Conservation (phyloP, 352 stramenopile species). For the Hyaloperonospora arabidopsidis region DNA sequence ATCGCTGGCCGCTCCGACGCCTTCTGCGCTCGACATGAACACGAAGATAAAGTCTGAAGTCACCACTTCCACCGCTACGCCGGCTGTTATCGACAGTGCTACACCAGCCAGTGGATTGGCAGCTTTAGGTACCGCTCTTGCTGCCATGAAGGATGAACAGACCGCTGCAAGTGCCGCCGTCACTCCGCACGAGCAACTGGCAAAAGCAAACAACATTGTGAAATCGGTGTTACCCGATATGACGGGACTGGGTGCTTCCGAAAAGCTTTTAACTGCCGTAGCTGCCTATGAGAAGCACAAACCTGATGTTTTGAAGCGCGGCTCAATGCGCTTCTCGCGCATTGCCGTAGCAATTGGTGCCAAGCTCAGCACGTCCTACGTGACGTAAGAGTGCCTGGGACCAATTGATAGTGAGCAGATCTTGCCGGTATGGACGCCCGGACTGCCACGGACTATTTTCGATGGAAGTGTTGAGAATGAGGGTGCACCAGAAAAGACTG, state of each 20-base stretch:
- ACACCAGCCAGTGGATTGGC: constrained; percentile 9
- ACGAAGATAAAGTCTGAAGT: constrained; percentile 31
- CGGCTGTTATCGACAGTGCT: constrained; percentile 11
- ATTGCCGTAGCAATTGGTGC: constrained; percentile 69
- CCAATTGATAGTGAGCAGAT: neutral
- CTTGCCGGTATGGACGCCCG: neutral
- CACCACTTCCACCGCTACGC: constrained; percentile 6
- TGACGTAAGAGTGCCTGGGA: constrained; percentile 24
- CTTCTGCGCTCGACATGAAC: constrained; percentile 32
- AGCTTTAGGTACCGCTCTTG: constrained; percentile 8
- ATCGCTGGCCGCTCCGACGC: constrained; percentile 17
- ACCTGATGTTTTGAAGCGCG: constrained; percentile 61
- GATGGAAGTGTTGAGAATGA: constrained; percentile 4
- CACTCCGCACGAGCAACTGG: neutral
- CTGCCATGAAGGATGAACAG: constrained; percentile 16
- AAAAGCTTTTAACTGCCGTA: constrained; percentile 73
- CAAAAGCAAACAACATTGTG: constrained; percentile 42
- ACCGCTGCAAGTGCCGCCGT: neutral
- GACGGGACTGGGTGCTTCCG: constrained; percentile 59
- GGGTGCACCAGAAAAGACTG: constrained; percentile 4
- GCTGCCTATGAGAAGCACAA: constrained; percentile 81
- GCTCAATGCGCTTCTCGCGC: constrained; percentile 49
- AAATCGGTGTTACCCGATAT: constrained; percentile 70
- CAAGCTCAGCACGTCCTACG: constrained; percentile 71
- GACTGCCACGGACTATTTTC: constrained; percentile 6